These are phyloP conservation scores for Talaromyces adpressus DNA, from an alignment of 495 filamentous ascomycete genomes.

Conservation along the genomic window DNA sequence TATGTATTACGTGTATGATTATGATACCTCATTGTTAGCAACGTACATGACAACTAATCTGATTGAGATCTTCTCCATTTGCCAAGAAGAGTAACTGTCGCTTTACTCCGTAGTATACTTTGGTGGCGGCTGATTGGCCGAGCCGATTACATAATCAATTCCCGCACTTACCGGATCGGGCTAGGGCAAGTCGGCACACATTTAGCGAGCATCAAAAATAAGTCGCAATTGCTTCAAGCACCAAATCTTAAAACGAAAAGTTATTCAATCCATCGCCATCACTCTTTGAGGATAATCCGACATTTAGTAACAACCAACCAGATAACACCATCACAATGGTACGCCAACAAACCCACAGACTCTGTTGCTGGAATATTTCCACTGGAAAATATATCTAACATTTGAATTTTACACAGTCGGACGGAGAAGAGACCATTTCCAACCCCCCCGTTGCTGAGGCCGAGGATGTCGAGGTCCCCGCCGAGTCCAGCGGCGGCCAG, in stretches of 20 bases:
- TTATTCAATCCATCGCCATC: constrained; percentile 7
- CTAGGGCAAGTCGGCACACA: constrained; percentile 9
- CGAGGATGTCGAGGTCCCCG: constrained; percentile 87
- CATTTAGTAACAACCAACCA: constrained; percentile 18
- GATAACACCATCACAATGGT: constrained; percentile 20
- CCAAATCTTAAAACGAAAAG: neutral
- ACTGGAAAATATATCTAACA: neutral
- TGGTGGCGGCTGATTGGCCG: neutral
- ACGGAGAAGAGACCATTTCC: constrained; percentile 81
- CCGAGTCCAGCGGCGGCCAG: constrained; percentile 80
- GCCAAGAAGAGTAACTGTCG: neutral
- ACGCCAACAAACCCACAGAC: neutral
- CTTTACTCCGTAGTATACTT: too few species aligned
- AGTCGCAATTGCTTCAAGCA: neutral
- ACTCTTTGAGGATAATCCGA: constrained; percentile 64
- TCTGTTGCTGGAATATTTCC: neutral
- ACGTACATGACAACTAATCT: constrained; percentile 9
- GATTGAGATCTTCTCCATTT: constrained; percentile 10
- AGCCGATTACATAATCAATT: neutral
- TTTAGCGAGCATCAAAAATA: constrained; percentile 6
- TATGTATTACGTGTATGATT: constrained; percentile 38
- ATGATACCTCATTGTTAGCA: constrained; percentile 36
- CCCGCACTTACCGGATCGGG: neutral
- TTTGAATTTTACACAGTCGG: constrained; percentile 44
- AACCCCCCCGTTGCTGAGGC: constrained; percentile 60